A percentile compares a stretch with the other conserved stretches of the same genome.
phyloP scores from a whole-genome alignment of 768 basidiomycete genomes.

The Tylopilus felleus region DNA sequence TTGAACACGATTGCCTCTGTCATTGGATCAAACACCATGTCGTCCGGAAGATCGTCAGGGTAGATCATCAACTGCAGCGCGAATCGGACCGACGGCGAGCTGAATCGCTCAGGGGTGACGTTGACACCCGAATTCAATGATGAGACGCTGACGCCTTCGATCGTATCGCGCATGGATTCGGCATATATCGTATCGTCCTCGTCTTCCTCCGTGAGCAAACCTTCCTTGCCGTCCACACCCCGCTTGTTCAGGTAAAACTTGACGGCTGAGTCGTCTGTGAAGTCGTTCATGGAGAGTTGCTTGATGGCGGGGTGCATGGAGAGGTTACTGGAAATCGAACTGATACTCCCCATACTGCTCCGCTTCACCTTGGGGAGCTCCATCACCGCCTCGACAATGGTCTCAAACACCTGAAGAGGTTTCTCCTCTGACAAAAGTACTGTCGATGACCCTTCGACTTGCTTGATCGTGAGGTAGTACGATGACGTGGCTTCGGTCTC shows the following conservation, averaged over 20 bases:
- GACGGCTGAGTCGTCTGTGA: slow-evolving; percentile 93
- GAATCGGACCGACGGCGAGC: slow-evolving; percentile 81
- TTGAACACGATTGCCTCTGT: slow-evolving; percentile 95
- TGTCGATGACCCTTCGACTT: slow-evolving; percentile 84
- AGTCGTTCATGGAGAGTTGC: slow-evolving; percentile 94
- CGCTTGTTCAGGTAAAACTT: slow-evolving; percentile 91
- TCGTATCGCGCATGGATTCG: slow-evolving; percentile 35
- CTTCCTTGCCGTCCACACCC: slow-evolving; percentile 42
- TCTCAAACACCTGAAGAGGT: slow-evolving; percentile 89
- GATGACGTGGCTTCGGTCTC: slow-evolving; percentile 49
- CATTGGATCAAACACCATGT: slow-evolving; percentile 89
- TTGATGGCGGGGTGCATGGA: slow-evolving; percentile 95
- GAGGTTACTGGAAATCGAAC: slow-evolving; percentile 87
- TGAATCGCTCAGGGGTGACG: slow-evolving; percentile 69
- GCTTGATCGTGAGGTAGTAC: slow-evolving; percentile 92
- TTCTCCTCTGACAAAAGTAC: slow-evolving; percentile 67
- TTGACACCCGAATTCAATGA: slow-evolving; percentile 32
- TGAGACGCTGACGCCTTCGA: slow-evolving; percentile 18
- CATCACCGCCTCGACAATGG: slow-evolving; percentile 74
- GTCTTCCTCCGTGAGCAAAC: slow-evolving; percentile 42
- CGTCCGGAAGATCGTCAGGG: slow-evolving; percentile 88
- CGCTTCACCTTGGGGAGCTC: slow-evolving; percentile 86
- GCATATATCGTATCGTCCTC: slow-evolving; percentile 41
- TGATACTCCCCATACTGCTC: slow-evolving; percentile 91
- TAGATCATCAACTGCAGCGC: slow-evolving; percentile 84